phyloP scores from a whole-genome alignment of 108 stramenopile genomes.

The Fragilaria radians region DNA sequence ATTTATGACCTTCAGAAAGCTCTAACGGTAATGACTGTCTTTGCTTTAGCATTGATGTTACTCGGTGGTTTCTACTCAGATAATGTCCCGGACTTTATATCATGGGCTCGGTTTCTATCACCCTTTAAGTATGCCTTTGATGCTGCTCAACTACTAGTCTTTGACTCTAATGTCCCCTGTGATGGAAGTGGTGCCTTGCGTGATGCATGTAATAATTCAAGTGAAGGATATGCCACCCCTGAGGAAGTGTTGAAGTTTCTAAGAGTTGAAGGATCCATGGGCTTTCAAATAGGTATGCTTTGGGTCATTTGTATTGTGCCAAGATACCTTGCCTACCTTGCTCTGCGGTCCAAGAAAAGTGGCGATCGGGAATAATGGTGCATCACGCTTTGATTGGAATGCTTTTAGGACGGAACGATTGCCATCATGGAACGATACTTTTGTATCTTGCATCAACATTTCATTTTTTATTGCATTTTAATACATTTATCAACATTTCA shows the following conservation, averaged over 20 bases:
- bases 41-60: constrained; percentile 41
- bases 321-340: constrained; percentile 51
- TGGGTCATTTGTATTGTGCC: constrained; percentile 41
- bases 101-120: constrained; percentile 45
- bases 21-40: constrained; percentile 51
- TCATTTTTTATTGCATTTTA: too few species aligned
- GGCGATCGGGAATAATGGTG: constrained; percentile 23
- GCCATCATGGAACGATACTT: too few species aligned
- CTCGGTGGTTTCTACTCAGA: constrained; percentile 64
- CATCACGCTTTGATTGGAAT: too few species aligned
- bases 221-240: constrained; percentile 20
- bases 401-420: too few species aligned
- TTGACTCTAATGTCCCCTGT: constrained; percentile 42
- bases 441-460: too few species aligned
- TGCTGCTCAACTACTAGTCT: constrained; percentile 48
- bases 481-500: too few species aligned
- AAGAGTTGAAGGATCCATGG: constrained; percentile 48
- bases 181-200: constrained; percentile 50
- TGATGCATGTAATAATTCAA: constrained; percentile 16
- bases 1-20: constrained; percentile 54
- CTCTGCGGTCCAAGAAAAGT: constrained; percentile 35
- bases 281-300: constrained; percentile 53
- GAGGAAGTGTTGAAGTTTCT: constrained; percentile 46
- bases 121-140: constrained; percentile 70
- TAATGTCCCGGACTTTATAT: constrained; percentile 42